A percentile compares a stretch with the other conserved stretches of the same genome.
Conservation (phyloP, 106 monocot species). For the Dioscorea dumetorum region DNA sequence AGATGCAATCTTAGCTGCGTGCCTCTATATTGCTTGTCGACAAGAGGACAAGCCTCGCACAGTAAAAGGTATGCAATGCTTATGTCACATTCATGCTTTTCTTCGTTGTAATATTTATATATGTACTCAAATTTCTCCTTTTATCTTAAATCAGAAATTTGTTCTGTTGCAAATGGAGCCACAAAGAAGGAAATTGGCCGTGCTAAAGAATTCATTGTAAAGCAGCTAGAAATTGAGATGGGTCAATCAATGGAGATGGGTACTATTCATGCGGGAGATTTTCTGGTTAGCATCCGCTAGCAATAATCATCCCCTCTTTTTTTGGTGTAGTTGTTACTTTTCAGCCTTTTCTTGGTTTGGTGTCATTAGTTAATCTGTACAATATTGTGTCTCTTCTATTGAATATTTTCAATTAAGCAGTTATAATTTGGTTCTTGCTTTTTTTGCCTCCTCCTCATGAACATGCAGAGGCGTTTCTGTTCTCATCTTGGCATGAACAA, state of each 20-base stretch:
- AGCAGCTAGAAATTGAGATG: constrained; percentile 26
- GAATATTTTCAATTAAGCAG: neutral
- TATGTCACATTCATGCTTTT: too few species aligned
- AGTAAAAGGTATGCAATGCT: constrained; percentile 9
- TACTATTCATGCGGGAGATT: constrained; percentile 21
- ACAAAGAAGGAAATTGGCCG: constrained; percentile 23
- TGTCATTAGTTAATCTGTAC: too few species aligned
- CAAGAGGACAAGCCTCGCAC: constrained; percentile 24
- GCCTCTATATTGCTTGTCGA: constrained; percentile 22
- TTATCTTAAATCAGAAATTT: constrained; percentile 10
- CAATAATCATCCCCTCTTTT: neutral
- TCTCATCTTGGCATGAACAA: constrained; percentile 36
- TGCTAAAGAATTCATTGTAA: constrained; percentile 24
- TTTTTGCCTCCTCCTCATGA: neutral
- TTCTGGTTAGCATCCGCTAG: constrained; percentile 4
- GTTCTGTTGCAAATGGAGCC: constrained; percentile 21
- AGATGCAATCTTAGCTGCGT: constrained; percentile 24
- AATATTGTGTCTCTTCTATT: neutral
- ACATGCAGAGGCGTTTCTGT: constrained; percentile 30
- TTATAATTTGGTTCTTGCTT: neutral
- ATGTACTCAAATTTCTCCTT: too few species aligned
- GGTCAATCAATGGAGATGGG: constrained; percentile 27
- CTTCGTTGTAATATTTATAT: too few species aligned
- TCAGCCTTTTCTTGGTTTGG: too few species aligned
- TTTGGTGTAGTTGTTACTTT: neutral